Percentiles rank a stretch among this genome's conserved stretches.
phyloP scores from a whole-genome alignment of 2,329 filamentous ascomycete genomes.

The Penicillium rolfsii region DNA sequence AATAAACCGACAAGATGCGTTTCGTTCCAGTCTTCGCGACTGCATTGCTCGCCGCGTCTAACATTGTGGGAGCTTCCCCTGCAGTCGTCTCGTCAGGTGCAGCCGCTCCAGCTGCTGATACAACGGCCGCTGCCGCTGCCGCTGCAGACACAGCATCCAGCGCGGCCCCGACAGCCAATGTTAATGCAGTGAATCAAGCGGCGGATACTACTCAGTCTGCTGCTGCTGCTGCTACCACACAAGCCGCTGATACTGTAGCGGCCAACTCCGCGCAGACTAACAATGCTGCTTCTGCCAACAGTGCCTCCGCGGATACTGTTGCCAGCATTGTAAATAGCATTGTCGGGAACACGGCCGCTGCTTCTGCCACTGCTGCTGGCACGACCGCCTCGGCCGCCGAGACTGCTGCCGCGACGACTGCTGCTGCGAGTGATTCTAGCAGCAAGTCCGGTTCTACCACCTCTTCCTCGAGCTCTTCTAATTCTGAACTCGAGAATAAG shows the following conservation, averaged over 20 bases:
- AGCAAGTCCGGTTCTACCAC: conserved; percentile 14
- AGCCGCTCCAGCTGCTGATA: conserved; percentile 7
- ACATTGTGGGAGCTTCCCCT: conserved; percentile 27
- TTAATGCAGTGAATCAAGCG: conserved; percentile 1
- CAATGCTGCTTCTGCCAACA: conserved; percentile 5
- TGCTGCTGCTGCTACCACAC: conserved; percentile 6
- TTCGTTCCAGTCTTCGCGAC: conserved; percentile 30
- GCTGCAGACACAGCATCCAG: conserved; percentile 6
- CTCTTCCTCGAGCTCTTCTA: conserved; percentile 7
- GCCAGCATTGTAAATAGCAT: conserved; percentile 11
- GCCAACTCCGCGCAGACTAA: conserved; percentile 7
- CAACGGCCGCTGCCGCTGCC: conserved; percentile 13
- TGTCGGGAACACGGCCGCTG: conserved; percentile 6
- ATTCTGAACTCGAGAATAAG: background rate
- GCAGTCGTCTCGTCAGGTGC: conserved; percentile 16
- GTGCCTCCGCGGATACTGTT: conserved; percentile 2
- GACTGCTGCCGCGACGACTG: conserved; percentile 6
- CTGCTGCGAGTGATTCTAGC: conserved; percentile 11
- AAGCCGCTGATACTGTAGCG: conserved; percentile 6
- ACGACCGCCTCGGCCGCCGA: conserved; percentile 10
- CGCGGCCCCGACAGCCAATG: conserved; percentile 10
- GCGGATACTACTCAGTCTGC: background rate
- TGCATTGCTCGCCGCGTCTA: conserved; percentile 24
- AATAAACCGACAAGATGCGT: conserved; percentile 26
- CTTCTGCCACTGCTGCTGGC: conserved; percentile 3